Base-by-base conservation (phyloP, 2,329 filamentous ascomycete species). In the Stemphylium lycopersici region DNA sequence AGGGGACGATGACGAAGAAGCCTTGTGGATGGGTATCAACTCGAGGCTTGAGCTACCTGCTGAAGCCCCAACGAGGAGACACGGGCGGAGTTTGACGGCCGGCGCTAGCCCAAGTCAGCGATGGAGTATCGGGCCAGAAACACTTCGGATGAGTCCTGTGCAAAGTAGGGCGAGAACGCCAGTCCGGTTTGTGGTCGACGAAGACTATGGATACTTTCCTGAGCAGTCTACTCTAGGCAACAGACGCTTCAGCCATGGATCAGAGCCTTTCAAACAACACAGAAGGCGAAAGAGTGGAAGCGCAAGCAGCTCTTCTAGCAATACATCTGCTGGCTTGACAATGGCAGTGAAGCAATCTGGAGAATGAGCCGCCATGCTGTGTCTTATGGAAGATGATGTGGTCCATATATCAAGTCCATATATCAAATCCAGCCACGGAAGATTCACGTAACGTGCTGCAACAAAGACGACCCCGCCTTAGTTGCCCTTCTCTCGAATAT, bases 11-110 rank as follows among this genome's bases (percentile, higher is more conserved):
- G 75, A 77, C 4, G 77, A 79, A 38, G 77, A 79, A 59, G 77
- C 76, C 2, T 46, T 77, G 11, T 80, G 77, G 77, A 74, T 78
- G 62, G 70, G 72, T 50, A 76, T 78, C 59, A 79, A 79, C 48
- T 72, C 71, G n/a, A 59, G 77, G 12, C 65, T 79, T 1, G 71
- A 77, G 48, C 58, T 79, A 1, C 76, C 77, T 3, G 62, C 68
- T 13, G 65, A 63, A 8, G 34, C 59, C n/a, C 66, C 69, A 2
- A 63, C 58, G 11, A 60, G 64, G 18, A 63, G 72, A 18, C 74
- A 76, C 40, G 64, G 62, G 26, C 54, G 74, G 12, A 67, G 67
- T 11, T 52, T 72, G 31, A 76, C 73, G 8, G 72, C 69, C 5
- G 70, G 68, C 3, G 61, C 59, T 12, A 74, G 58, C 15, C 69